Evolutionary conservation across 2,329 filamentous ascomycete genomes (phyloP).

Genomic region (Xylariaceae sp.): DNA sequence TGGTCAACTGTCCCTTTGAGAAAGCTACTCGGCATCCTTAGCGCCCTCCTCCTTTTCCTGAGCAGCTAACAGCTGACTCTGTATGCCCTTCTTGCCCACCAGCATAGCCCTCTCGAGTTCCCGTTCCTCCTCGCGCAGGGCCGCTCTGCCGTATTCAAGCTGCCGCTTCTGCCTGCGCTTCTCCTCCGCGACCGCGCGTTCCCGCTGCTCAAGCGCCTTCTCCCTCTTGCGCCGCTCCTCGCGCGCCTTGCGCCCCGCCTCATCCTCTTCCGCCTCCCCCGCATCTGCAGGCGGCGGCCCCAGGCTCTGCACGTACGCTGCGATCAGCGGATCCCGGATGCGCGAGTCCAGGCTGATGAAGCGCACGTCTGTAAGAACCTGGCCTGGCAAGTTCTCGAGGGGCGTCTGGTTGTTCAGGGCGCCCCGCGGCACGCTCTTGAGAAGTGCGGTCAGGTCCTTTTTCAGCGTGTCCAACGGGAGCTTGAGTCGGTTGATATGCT

Average conservation of each 20-base stretch:
- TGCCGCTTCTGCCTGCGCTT: conserved; percentile 62
- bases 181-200: conserved; percentile 64
- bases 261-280: conserved; percentile 52
- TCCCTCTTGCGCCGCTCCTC: conserved; percentile 63
- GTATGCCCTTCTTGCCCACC: conserved; percentile 67
- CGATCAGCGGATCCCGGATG: conserved; percentile 65
- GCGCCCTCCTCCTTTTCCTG: conserved; percentile 21
- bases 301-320: conserved; percentile 67
- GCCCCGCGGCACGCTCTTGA: conserved; percentile 62
- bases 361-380: conserved; percentile 67
- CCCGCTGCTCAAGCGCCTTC: conserved; percentile 67
- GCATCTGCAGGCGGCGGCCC: conserved; percentile 49
- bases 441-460: conserved; percentile 66
- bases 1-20: background rate
- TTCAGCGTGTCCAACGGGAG: conserved; percentile 68
- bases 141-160: conserved; percentile 62
- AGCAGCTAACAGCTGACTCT: conserved; percentile 57
- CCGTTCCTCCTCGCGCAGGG: conserved; percentile 66
- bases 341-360: conserved; percentile 68
- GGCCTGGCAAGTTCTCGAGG: conserved; percentile 60
- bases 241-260: conserved; percentile 50
- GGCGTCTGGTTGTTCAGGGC: conserved; percentile 63
- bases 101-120: conserved; percentile 71
- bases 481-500: conserved; percentile 70
- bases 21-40: conserved; percentile 10